Base-by-base conservation (phyloP, 108 stramenopile species). In the Heterococcus sp. region DNA sequence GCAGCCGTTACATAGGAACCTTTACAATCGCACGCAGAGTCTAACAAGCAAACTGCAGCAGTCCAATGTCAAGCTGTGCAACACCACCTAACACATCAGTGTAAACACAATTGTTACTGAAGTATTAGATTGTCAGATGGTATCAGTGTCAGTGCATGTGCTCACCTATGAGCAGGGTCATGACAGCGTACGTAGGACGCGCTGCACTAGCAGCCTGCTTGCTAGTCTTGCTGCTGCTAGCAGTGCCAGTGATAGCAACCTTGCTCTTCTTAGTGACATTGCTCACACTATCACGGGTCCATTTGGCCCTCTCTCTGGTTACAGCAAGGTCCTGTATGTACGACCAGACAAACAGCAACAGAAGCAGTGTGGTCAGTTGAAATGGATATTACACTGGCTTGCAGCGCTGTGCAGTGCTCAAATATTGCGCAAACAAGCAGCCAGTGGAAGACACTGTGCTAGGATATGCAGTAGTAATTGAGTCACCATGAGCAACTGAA, bases 281-380 rank as follows among this genome's bases (percentile, higher is more conserved):
- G 28, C 70, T 71, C 14, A 78, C 77, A 0, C 70, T 71, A 26
- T 78, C 77, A 29, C 77, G 69, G 30, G 39, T 66, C 77, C 77
- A 78, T 70, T 78, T 78, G 0, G 77, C 46, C 46, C 46, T 58
- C n/a, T n/a, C n/a, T n/a, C n/a, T n/a, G n/a, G n/a, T n/a, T n/a
- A n/a, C n/a, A n/a, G n/a, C n/a, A n/a, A n/a, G n/a, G n/a, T n/a
- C n/a, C n/a, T n/a, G n/a, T n/a, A n/a, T n/a, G n/a, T n/a, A n/a
- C n/a, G n/a, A n/a, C n/a, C n/a, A n/a, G n/a, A n/a, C n/a, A n/a
- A n/a, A n/a, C n/a, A n/a, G n/a, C n/a, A n/a, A n/a, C n/a, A n/a
- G n/a, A n/a, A n/a, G n/a, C n/a, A n/a, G n/a, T n/a, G n/a, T n/a
- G n/a, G n/a, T n/a, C n/a, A n/a, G n/a, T n/a, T n/a, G n/a, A n/a